Evolutionary conservation across 1,139 yeast species (phyloP).

Genomic region (Citeromyces hawaiiensis): DNA sequence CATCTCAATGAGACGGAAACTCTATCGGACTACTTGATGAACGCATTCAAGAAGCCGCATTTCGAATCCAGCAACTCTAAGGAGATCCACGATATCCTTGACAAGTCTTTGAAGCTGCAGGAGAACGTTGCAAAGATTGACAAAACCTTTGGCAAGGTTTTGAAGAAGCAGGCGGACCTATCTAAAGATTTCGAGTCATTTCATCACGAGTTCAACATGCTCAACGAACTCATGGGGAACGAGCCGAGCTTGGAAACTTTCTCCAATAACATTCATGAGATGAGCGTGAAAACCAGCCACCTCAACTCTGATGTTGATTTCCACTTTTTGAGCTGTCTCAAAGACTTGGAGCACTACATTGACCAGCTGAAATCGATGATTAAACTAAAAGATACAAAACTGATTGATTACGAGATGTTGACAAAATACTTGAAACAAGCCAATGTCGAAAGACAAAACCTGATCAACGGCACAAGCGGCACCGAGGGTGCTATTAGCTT

Average conservation of each 20-base stretch:
- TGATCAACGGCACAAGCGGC: conserved; percentile 36
- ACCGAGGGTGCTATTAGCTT: conserved; percentile 18
- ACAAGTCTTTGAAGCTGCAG: conserved; percentile 69
- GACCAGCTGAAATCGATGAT: conserved; percentile 62
- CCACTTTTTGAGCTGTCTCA: conserved; percentile 68
- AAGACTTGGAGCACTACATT: conserved; percentile 82
- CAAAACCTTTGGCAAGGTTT: conserved; percentile 58
- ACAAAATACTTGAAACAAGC: conserved; percentile 68
- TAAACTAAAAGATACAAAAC: conserved; percentile 82
- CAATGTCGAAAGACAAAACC: conserved; percentile 44
- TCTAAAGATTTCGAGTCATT: conserved; percentile 63
- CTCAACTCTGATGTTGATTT: conserved; percentile 61
- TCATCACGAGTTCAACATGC: conserved; percentile 52
- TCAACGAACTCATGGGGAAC: conserved; percentile 32
- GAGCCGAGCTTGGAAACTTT: conserved; percentile 22
- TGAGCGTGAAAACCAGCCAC: conserved; percentile 29
- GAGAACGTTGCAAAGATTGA: conserved; percentile 75
- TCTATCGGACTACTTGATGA: conserved; percentile 78
- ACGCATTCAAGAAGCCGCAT: conserved; percentile 62
- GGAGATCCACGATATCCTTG: conserved; percentile 76
- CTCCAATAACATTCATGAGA: conserved; percentile 34
- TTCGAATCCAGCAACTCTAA: conserved; percentile 60
- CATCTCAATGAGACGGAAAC: conserved; percentile 34
- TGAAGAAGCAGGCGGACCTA: conserved; percentile 62
- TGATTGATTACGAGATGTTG: conserved; percentile 78